Conservation (phyloP, 768 basidiomycete genomes). For the Suillus fuscotomentosus region DNA sequence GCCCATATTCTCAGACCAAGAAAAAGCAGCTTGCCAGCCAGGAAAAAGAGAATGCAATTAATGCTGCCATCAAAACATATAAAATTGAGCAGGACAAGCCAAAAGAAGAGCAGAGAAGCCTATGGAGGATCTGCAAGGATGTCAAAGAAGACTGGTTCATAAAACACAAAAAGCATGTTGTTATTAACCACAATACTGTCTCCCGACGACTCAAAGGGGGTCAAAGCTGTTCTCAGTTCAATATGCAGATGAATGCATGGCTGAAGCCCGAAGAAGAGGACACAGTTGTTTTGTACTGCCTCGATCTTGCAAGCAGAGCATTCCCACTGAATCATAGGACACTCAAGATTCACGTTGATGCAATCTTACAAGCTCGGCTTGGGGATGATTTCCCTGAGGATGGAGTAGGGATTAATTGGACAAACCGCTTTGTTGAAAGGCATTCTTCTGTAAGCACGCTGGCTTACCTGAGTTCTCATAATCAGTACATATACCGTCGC, state of each 20-base stretch:
- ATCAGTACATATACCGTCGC: too few species aligned
- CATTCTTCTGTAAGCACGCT: too few species aligned
- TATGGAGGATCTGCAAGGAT: slow-evolving; percentile 13
- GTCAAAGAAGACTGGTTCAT: slow-evolving; percentile 7
- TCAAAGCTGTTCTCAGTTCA: slow-evolving; percentile 19
- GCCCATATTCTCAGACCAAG: too few species aligned
- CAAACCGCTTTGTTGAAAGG: too few species aligned
- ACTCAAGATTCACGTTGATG: slow-evolving; percentile 31
- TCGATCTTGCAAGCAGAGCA: slow-evolving; percentile 28
- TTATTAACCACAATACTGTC: slow-evolving; percentile 16
- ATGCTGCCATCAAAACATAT: neutral
- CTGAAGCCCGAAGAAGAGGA: slow-evolving; percentile 30
- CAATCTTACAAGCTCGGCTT: too few species aligned
- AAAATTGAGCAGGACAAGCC: slow-evolving; percentile 2
- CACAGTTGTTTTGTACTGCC: slow-evolving; percentile 26
- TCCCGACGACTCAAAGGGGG: slow-evolving; percentile 14
- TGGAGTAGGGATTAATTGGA: too few species aligned
- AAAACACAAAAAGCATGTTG: slow-evolving; percentile 13
- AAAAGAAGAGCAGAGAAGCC: neutral
- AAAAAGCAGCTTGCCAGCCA: too few species aligned
- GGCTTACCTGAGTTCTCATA: too few species aligned
- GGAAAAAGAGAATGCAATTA: too few species aligned
- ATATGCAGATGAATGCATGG: slow-evolving; percentile 19
- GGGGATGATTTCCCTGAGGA: too few species aligned
- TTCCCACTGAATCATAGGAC: slow-evolving; percentile 34